Evolutionary conservation across 169 alveolate genomes (phyloP).

Genomic region (Babesia caballi): DNA sequence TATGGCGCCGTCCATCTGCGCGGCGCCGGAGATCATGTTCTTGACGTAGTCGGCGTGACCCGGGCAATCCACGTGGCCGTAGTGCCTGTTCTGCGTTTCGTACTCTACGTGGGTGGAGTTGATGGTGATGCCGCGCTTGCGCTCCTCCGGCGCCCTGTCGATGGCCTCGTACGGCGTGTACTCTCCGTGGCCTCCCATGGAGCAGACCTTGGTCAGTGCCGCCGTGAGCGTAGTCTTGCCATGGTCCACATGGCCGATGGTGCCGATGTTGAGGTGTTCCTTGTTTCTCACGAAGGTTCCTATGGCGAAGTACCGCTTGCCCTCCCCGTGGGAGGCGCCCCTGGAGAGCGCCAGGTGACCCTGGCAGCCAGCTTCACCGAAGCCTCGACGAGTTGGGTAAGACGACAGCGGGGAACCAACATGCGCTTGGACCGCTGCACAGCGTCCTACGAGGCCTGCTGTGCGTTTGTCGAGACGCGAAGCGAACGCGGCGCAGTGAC

Average conservation of each 20-base stretch:
- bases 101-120: slow-evolving; percentile 89
- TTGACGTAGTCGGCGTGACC: slow-evolving; percentile 96
- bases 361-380: too few species aligned
- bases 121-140: slow-evolving; percentile 92
- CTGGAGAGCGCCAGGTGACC: too few species aligned
- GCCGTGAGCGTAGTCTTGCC: slow-evolving; percentile 95
- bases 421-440: too few species aligned
- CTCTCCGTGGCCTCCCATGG: slow-evolving; percentile 67
- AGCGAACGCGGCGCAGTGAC: too few species aligned
- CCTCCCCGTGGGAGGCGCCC: neutral
- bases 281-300: slow-evolving; percentile 85
- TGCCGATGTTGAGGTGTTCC: slow-evolving; percentile 94
- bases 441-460: too few species aligned
- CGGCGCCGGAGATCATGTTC: slow-evolving; percentile 96
- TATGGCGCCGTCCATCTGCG: slow-evolving; percentile 94
- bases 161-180: slow-evolving; percentile 75
- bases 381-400: too few species aligned
- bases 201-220: slow-evolving; percentile 88
- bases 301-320: slow-evolving; percentile 65
- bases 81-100: slow-evolving; percentile 87
- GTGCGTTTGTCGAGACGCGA: too few species aligned
- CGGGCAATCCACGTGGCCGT: slow-evolving; percentile 96
- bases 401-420: too few species aligned
- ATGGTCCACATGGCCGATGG: slow-evolving; percentile 96
- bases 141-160: slow-evolving; percentile 94